Percentiles rank a stretch among this genome's conserved stretches.
Conservation (phyloP, 202 grass and related monocot genomes). For the Saccharum hybrid region DNA sequence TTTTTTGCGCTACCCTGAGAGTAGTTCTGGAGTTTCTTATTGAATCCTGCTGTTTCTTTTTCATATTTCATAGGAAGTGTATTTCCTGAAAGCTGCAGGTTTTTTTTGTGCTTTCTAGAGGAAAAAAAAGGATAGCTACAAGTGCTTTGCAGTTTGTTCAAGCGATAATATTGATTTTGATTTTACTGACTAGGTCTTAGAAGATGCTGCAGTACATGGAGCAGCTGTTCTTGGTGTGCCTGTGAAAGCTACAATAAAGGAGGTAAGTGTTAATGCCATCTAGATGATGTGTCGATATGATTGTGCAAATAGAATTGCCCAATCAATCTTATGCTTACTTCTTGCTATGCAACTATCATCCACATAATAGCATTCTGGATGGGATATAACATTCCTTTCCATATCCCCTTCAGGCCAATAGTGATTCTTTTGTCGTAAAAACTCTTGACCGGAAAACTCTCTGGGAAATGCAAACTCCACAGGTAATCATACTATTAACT, state of each 20-base stretch:
- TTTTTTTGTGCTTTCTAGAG: constrained; percentile 20
- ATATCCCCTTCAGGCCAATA: constrained; percentile 64
- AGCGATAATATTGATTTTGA: constrained; percentile 21
- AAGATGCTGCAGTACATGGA: constrained; percentile 83
- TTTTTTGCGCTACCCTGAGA: constrained; percentile 16
- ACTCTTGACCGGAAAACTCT: constrained; percentile 96
- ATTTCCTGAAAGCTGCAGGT: background rate
- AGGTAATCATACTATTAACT: constrained; percentile 56
- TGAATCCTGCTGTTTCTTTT: background rate
- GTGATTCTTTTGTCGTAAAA: constrained; percentile 83
- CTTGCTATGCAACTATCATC: background rate
- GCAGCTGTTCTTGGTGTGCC: constrained; percentile 99
- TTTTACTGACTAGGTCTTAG: constrained; percentile 69
- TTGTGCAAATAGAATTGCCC: constrained; percentile 8
- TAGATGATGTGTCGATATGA: background rate
- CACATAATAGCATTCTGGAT: background rate
- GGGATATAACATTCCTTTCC: constrained; percentile 24
- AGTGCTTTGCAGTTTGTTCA: constrained; percentile 16
- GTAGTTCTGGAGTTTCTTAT: background rate
- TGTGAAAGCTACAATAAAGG: constrained; percentile 96
- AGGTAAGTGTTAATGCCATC: constrained; percentile 51
- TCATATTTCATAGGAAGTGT: background rate
- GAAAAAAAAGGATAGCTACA: background rate
- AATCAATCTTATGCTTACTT: background rate
- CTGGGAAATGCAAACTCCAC: constrained; percentile 99